These are phyloP conservation scores for Suillus alpinus DNA, from an alignment of 768 basidiomycete genomes.

Conservation along the genomic window DNA sequence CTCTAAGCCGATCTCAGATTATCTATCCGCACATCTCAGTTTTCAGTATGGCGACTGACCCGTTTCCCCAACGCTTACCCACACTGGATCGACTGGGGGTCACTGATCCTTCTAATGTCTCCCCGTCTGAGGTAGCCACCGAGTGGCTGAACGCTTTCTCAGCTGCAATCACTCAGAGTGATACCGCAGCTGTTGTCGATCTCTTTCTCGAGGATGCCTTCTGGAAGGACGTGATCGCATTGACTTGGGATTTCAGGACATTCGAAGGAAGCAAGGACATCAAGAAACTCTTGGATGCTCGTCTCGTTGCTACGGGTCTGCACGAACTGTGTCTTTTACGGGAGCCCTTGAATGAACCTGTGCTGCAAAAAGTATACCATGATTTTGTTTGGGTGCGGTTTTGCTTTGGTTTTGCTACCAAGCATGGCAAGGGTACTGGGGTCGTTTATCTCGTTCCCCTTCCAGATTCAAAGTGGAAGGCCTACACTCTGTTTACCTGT, in stretches of 20 bases:
- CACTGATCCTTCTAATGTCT: slow-evolving; percentile 17
- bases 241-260: slow-evolving; percentile 58
- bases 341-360: slow-evolving; percentile 24
- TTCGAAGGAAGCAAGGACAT: slow-evolving; percentile 40
- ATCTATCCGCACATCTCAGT: neutral
- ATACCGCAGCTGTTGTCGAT: slow-evolving; percentile 18
- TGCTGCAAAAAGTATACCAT: slow-evolving; percentile 40
- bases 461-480: slow-evolving; percentile 50
- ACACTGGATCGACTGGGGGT: slow-evolving; percentile 27
- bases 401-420: slow-evolving; percentile 53
- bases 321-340: slow-evolving; percentile 17
- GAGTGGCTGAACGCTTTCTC: slow-evolving; percentile 26
- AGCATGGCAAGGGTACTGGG: slow-evolving; percentile 48
- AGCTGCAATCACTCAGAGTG: slow-evolving; percentile 15
- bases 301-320: slow-evolving; percentile 28
- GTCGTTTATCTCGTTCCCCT: slow-evolving; percentile 53
- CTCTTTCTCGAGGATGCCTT: slow-evolving; percentile 31
- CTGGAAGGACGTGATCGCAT: slow-evolving; percentile 52
- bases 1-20: neutral
- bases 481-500: slow-evolving; percentile 56
- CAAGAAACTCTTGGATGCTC: slow-evolving; percentile 37
- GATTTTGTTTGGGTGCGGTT: slow-evolving; percentile 59
- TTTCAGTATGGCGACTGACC: neutral
- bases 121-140: slow-evolving; percentile 20
- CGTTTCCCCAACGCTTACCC: slow-evolving; percentile 25